phyloP scores from a whole-genome alignment of 2,329 filamentous ascomycete species.

The Clarireedia paspali region DNA sequence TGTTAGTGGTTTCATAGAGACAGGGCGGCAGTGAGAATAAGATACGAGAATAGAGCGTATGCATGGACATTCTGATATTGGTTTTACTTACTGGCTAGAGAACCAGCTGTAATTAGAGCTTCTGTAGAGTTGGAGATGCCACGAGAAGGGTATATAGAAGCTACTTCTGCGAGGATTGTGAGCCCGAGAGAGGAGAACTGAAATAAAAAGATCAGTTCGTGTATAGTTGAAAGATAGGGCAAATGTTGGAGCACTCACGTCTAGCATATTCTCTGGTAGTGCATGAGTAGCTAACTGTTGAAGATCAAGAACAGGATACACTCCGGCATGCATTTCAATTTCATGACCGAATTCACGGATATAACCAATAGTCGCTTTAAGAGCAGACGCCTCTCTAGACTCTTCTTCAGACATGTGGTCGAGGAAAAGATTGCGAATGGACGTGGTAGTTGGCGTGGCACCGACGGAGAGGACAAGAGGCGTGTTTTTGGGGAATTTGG shows the following conservation, averaged over 20 bases:
- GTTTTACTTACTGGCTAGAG: constrained; percentile 40
- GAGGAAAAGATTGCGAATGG: constrained; percentile 50
- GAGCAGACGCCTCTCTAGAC: constrained; percentile 30
- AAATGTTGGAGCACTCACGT: neutral
- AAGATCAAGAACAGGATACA: constrained; percentile 69
- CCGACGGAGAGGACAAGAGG: constrained; percentile 58
- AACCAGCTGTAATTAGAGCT: constrained; percentile 61
- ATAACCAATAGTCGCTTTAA: constrained; percentile 34
- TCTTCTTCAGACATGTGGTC: constrained; percentile 18
- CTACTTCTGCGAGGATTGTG: constrained; percentile 64
- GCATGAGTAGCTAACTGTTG: constrained; percentile 72
- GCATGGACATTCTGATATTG: no score
- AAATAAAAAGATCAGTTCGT: constrained; percentile 13
- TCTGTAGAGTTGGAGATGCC: constrained; percentile 44
- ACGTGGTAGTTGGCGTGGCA: constrained; percentile 66
- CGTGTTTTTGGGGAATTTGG: constrained; percentile 1
- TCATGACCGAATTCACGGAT: constrained; percentile 34
- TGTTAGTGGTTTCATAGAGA: no score
- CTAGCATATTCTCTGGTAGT: constrained; percentile 30
- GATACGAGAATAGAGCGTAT: no score
- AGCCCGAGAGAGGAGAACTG: constrained; percentile 50
- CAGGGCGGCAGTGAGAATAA: no score
- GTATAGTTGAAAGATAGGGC: constrained; percentile 1
- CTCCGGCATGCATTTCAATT: constrained; percentile 68
- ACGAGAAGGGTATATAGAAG: constrained; percentile 57